Base-by-base conservation (phyloP, 129 eudicot genomes). In the Flaveria sonorensis region DNA sequence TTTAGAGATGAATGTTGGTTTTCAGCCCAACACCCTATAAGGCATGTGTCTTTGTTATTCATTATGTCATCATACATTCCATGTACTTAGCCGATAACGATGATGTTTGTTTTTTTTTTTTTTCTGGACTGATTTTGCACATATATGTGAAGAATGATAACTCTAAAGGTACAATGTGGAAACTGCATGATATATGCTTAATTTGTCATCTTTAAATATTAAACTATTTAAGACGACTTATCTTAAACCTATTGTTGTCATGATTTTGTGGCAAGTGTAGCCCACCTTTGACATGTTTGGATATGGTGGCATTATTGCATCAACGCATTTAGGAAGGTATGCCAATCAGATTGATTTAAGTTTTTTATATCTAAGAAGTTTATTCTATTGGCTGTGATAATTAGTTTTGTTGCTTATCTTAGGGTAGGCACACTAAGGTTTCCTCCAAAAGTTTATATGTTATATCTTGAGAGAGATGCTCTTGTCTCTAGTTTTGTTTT, bases 281-380 rank as follows among this genome's bases (percentile, higher is more conserved):
- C 97, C 97, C 77, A 85, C 67, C 80, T 92, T 92, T 85, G 97
- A 96, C 42, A 87, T 92, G 97, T 92, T 82, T 81, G 96, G 97
- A 45, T 88, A 82, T 77, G 97, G 97, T 43, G 96, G 96, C 51
- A 80, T 83, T 61, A 63, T 87, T 72, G 92, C 97, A 24, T 83
- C 97, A 1, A 87, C 89, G 96, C 90, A 88, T 79, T 78, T 92
- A 70, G 96, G 91, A 77, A 86, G 91, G 97, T 87, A 86, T 64
- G 72, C 0, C 39, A 32, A 32, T 32, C 0, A 32, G 39, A 32
- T 32, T 32, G 7, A 32, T 43, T n/a, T 42, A 69, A 43, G 14
- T 11, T 57, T n/a, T 2, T 8, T 11, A 66, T 13, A 16, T 61
- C 0, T 67, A 14, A 79, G 30, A 64, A 24, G 11, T 24, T 19